These are phyloP conservation scores for Carpediemonas membranifera DNA, from an alignment of 78 protist species.

Conservation along the genomic window DNA sequence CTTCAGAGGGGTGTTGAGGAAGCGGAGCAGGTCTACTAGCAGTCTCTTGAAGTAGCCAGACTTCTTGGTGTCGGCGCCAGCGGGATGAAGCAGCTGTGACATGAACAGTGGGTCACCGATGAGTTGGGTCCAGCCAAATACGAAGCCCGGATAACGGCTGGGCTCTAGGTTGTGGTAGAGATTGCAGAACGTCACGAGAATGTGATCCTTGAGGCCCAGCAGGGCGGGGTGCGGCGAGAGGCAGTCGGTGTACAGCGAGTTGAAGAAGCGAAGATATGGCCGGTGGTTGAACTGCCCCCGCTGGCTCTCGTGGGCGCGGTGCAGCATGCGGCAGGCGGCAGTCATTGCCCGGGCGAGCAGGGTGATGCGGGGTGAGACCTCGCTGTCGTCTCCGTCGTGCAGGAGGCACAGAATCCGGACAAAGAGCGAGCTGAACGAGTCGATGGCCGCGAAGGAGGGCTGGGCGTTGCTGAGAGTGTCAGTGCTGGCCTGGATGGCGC, in stretches of 20 bases:
- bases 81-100: slow-evolving; percentile 60
- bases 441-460: too few species aligned
- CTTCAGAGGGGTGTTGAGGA: slow-evolving; percentile 69
- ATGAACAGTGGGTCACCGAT: slow-evolving; percentile 74
- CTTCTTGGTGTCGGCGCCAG: slow-evolving; percentile 9
- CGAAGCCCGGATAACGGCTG: slow-evolving; percentile 71
- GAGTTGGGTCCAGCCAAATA: slow-evolving; percentile 90
- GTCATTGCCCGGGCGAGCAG: too few species aligned
- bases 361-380: too few species aligned
- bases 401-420: too few species aligned
- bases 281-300: slow-evolving; percentile 69
- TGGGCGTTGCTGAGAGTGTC: too few species aligned
- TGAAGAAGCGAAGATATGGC: slow-evolving; percentile 63
- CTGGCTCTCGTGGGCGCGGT: too few species aligned
- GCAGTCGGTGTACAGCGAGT: slow-evolving; percentile 50
- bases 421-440: too few species aligned
- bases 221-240: slow-evolving; percentile 36
- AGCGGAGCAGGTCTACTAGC: slow-evolving; percentile 61
- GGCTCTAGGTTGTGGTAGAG: slow-evolving; percentile 66
- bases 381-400: too few species aligned
- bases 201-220: slow-evolving; percentile 38
- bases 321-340: too few species aligned
- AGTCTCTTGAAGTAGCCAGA: slow-evolving; percentile 65
- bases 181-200: slow-evolving; percentile 48
- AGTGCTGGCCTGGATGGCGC: too few species aligned